Evolutionary conservation across 805 yeast species (phyloP), one percentile per base, ranked within the genome.

Genomic region (Jamesozyma piceae): DNA sequence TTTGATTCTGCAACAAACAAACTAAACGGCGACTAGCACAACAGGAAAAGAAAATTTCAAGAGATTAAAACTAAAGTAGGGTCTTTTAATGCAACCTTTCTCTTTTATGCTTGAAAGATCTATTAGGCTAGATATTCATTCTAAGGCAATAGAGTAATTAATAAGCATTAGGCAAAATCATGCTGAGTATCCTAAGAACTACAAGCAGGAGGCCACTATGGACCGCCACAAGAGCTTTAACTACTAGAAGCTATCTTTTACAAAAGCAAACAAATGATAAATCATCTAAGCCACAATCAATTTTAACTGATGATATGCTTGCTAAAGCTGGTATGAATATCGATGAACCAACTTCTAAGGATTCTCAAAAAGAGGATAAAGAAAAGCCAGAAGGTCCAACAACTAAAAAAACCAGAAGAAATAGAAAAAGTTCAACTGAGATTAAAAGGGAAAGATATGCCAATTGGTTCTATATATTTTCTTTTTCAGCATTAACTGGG

Each of bases 381-480:
- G 45, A 38, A 14, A 52, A 54, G 11, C 48, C 49, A 9, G 41
- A 38, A 15, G 42, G 46, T 21, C 46, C 48, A 34, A 42, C 52
- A 24, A 47, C 55, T 32, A 58, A 50, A 50, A 61, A 64, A 56
- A 33, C 42, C n/a, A 62, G 67, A 63, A 68, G 81, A 69, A 75
- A 68, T 58, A 63, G 81, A 68, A 72, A 78, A 68, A 78, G 89
- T 2, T 75, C 89, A 4, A 73, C 82, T 24, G 95, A 85, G 62
- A 72, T 75, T 57, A 85, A 83, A 67, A 80, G 95, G 61, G 96
- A 89, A 61, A 75, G 74, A 58, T 75, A 80, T 49, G 88, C 95
- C 44, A 83, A 80, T 58, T 66, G 81, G 65, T 78, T 83, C 55
- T 84, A 84, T 64, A 64, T 80, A 38, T 72, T 74, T 15, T 57